These are phyloP conservation scores for Arthrobotrys entomopaga DNA, from an alignment of 2,329 filamentous ascomycete species.

Conservation along the genomic window DNA sequence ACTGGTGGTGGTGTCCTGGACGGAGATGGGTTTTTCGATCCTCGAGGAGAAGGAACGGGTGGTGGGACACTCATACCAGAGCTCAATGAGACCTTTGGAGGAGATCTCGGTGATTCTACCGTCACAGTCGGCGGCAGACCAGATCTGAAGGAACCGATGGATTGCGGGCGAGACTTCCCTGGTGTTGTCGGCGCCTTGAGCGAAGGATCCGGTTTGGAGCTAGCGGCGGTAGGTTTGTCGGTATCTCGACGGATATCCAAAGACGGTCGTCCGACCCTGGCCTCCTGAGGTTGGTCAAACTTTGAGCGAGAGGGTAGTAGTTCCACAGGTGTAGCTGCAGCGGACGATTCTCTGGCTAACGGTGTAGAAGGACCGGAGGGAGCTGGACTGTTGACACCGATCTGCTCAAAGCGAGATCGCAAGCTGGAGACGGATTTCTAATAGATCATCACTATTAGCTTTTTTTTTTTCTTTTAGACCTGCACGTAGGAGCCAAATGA, in stretches of 20 bases:
- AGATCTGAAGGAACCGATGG: conserved; percentile 37
- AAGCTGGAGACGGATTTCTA: conserved; percentile 81
- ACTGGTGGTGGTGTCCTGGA: conserved; percentile 56
- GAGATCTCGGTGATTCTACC: conserved; percentile 57
- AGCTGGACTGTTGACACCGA: conserved; percentile 64
- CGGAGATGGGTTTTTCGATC: conserved; percentile 46
- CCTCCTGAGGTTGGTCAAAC: conserved; percentile 55
- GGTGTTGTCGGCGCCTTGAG: conserved; percentile 38
- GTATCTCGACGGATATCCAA: conserved; percentile 56
- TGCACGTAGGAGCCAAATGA: neutral
- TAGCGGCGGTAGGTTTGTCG: conserved; percentile 46
- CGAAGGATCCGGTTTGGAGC: conserved; percentile 28
- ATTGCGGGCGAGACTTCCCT: conserved; percentile 39
- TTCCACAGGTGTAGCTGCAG: conserved; percentile 63
- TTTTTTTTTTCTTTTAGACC: too few relatives aligned
- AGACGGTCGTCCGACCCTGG: conserved; percentile 58
- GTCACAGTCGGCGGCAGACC: conserved; percentile 56
- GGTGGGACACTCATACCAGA: conserved; percentile 20
- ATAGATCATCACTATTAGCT: neutral
- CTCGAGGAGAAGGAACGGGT: conserved; percentile 41
- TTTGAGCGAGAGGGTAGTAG: conserved; percentile 57
- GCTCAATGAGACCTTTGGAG: conserved; percentile 27
- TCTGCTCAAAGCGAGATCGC: conserved; percentile 82
- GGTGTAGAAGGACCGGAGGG: conserved; percentile 57
- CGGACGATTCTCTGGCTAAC: conserved; percentile 57